These are phyloP conservation scores for Pythium biforme DNA, from an alignment of 352 stramenopile species.

Conservation along the genomic window DNA sequence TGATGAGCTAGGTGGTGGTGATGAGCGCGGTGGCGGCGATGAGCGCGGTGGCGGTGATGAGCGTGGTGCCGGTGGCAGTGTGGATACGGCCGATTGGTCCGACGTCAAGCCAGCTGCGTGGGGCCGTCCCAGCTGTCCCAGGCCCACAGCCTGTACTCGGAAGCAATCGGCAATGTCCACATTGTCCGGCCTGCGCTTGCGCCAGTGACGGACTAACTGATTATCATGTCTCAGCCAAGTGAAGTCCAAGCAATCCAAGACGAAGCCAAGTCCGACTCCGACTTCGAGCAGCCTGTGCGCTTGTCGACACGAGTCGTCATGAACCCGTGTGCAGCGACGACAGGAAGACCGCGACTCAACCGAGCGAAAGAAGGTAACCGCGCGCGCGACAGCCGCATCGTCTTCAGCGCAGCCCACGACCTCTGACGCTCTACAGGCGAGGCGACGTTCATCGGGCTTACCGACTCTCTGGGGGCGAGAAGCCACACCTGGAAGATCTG, in stretches of 20 bases:
- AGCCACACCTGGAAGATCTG: background rate
- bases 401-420: too few relatives aligned
- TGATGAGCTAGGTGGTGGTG: too few relatives aligned
- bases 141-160: conserved; percentile 2
- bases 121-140: background rate
- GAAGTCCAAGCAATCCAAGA: background rate
- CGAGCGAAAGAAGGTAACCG: background rate
- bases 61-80: too few relatives aligned
- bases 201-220: background rate
- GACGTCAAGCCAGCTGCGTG: background rate
- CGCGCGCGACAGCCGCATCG: too few relatives aligned
- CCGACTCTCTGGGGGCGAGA: background rate
- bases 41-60: too few relatives aligned
- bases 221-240: background rate
- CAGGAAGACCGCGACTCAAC: background rate
- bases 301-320: too few relatives aligned
- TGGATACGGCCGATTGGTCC: too few relatives aligned
- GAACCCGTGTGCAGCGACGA: conserved; percentile 3
- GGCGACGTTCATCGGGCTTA: too few relatives aligned
- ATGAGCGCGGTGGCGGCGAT: too few relatives aligned
- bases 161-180: background rate
- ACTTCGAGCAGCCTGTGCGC: background rate
- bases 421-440: too few relatives aligned
- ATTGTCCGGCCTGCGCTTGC: background rate
- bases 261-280: background rate